phyloP scores from a whole-genome alignment of 495 filamentous ascomycete genomes.

The Hypomontagnella submonticulosa region DNA sequence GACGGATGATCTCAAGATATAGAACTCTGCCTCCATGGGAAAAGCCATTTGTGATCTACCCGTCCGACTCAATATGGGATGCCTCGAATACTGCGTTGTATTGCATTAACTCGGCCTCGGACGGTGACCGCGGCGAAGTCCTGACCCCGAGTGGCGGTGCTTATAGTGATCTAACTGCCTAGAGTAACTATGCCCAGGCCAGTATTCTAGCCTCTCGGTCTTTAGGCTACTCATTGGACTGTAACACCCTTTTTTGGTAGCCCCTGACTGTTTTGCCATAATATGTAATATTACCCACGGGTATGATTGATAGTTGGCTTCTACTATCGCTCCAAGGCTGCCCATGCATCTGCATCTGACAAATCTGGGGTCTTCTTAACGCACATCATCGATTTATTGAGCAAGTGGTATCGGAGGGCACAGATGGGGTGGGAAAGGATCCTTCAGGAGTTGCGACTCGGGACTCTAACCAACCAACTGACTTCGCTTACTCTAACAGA shows the following conservation, averaged over 20 bases:
- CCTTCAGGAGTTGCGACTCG: slow-evolving; percentile 39
- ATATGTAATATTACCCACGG: too few relatives aligned
- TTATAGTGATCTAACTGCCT: not conserved
- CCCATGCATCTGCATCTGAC: slow-evolving; percentile 13
- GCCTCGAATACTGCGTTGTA: not conserved
- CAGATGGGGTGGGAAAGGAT: slow-evolving; percentile 43
- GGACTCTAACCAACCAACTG: slow-evolving; percentile 21
- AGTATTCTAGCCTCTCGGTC: not conserved
- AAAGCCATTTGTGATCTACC: slow-evolving; percentile 17
- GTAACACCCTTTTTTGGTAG: not conserved
- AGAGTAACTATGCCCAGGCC: too few relatives aligned
- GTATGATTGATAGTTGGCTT: slow-evolving; percentile 10
- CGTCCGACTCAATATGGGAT: slow-evolving; percentile 5
- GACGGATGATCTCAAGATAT: slow-evolving; percentile 27
- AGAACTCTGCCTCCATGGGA: slow-evolving; percentile 22
- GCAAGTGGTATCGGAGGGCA: slow-evolving; percentile 38
- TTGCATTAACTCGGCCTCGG: not conserved
- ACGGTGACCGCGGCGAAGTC: slow-evolving; percentile 11
- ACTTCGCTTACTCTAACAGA: slow-evolving; percentile 21
- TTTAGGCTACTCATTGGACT: slow-evolving; percentile 9
- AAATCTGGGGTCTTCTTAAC: slow-evolving; percentile 27
- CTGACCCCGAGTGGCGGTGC: slow-evolving; percentile 20
- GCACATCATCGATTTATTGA: slow-evolving; percentile 43
- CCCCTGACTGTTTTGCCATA: slow-evolving; percentile 19
- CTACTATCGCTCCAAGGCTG: slow-evolving; percentile 19